A percentile compares a stretch with the other conserved stretches of the same genome.
Conservation (phyloP, 805 yeast genomes). For the Starmerella scarabaei region DNA sequence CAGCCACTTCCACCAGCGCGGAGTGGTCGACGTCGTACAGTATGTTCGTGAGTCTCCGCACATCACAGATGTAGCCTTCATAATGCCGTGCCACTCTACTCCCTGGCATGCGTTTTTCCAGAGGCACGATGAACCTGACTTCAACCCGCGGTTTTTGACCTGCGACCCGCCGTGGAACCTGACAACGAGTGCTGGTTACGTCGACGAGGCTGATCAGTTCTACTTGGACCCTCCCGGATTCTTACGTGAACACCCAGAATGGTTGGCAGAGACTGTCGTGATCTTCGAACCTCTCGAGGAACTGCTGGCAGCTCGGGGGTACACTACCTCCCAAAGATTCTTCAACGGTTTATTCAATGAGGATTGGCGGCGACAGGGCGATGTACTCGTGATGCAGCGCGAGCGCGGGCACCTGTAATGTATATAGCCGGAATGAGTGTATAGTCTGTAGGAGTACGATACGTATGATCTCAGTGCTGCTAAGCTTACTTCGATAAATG, state of each 20-base stretch:
- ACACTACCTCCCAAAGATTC: conserved; percentile 35
- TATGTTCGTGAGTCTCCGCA: conserved; percentile 33
- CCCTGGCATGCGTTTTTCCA: conserved; percentile 87
- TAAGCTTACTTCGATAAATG: no score
- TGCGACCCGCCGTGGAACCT: conserved; percentile 70
- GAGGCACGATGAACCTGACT: conserved; percentile 27
- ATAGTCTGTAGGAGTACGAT: no score
- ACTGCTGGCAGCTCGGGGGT: conserved; percentile 28
- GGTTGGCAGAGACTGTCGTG: conserved; percentile 34
- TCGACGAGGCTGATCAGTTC: conserved; percentile 79
- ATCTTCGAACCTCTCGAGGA: conserved; percentile 51
- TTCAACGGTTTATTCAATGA: conserved; percentile 79
- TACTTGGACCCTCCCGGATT: conserved; percentile 55
- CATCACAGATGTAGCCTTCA: conserved; percentile 53
- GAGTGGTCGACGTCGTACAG: conserved; percentile 58
- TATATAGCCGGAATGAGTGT: background rate
- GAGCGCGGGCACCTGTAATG: background rate
- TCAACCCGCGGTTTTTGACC: conserved; percentile 59
- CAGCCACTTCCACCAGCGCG: conserved; percentile 68
- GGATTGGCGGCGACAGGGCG: conserved; percentile 71
- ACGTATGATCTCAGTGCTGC: no score
- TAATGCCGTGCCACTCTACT: conserved; percentile 95
- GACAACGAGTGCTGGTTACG: conserved; percentile 32
- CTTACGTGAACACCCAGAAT: conserved; percentile 37
- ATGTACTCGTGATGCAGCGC: conserved; percentile 46